Evolutionary conservation across 1,284 basidiomycete species (phyloP).

Genomic region (Sporisorium graminicola): DNA sequence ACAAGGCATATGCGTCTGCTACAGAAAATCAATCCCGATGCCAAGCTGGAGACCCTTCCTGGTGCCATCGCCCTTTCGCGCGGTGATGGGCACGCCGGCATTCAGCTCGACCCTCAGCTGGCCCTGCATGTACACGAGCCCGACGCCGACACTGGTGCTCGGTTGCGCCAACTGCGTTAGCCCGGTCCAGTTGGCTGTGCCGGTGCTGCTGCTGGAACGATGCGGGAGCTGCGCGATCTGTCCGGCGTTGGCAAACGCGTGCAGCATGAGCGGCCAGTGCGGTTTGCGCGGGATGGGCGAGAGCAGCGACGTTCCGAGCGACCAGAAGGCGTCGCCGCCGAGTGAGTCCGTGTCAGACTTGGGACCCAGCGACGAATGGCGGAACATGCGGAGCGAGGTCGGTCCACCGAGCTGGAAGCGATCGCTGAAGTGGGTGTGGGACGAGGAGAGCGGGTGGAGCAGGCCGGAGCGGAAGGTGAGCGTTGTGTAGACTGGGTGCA

Average conservation of each 20-base stretch:
- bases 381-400: slow-evolving; percentile 87
- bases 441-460: slow-evolving; percentile 55
- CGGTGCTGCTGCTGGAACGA: not conserved
- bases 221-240: slow-evolving; percentile 76
- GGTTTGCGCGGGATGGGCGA: slow-evolving; percentile 82
- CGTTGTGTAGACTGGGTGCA: slow-evolving; percentile 27
- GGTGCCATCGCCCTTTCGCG: slow-evolving; percentile 80
- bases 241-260: slow-evolving; percentile 87
- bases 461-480: slow-evolving; percentile 48
- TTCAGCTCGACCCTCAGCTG: slow-evolving; percentile 90
- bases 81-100: slow-evolving; percentile 87
- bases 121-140: slow-evolving; percentile 89
- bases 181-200: not conserved
- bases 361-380: slow-evolving; percentile 85
- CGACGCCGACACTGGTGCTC: slow-evolving; percentile 83
- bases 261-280: slow-evolving; percentile 89
- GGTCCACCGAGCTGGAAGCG: slow-evolving; percentile 95
- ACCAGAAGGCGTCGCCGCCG: slow-evolving; percentile 90
- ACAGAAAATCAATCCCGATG: slow-evolving; percentile 77
- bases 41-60: slow-evolving; percentile 90
- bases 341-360: slow-evolving; percentile 82
- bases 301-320: slow-evolving; percentile 83
- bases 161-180: slow-evolving; percentile 59
- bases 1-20: not conserved
- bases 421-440: slow-evolving; percentile 78